Percentiles rank a stretch among this genome's conserved stretches.
These are phyloP conservation scores for Rhodofomes roseus DNA, from an alignment of 1,284 basidiomycete species.

Conservation along the genomic window DNA sequence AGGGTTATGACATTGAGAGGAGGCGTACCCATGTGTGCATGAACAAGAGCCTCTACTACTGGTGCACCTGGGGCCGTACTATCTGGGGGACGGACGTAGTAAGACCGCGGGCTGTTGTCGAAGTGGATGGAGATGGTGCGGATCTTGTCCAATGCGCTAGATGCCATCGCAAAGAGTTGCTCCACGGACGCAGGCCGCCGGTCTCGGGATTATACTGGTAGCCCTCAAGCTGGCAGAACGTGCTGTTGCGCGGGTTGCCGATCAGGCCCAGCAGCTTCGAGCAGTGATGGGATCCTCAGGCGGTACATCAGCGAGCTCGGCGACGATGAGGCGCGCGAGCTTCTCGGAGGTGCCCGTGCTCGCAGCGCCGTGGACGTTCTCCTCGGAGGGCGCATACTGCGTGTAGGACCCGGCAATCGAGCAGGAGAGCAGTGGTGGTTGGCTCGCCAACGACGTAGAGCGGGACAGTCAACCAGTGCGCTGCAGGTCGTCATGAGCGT, in stretches of 20 bases:
- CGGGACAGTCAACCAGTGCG: slow-evolving; percentile 48
- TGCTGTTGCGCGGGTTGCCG: slow-evolving; percentile 50
- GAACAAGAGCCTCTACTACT: neutral
- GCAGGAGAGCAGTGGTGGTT: slow-evolving; percentile 47
- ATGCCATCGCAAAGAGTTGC: neutral
- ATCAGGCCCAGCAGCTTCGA: slow-evolving; percentile 40
- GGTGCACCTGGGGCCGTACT: neutral
- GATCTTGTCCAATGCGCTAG: slow-evolving; percentile 2
- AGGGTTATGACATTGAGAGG: neutral
- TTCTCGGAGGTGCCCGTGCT: slow-evolving; percentile 61
- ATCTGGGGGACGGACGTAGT: neutral
- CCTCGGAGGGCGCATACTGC: slow-evolving; percentile 26
- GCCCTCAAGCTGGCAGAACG: slow-evolving; percentile 45
- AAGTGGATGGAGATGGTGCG: slow-evolving; percentile 2
- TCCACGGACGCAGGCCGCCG: slow-evolving; percentile 10
- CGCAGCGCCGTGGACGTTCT: slow-evolving; percentile 48
- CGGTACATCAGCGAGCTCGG: slow-evolving; percentile 29
- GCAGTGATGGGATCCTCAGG: slow-evolving; percentile 13
- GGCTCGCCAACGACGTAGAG: slow-evolving; percentile 75
- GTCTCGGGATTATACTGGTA: slow-evolving; percentile 21
- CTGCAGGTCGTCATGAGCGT: neutral
- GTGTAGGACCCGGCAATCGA: slow-evolving; percentile 25
- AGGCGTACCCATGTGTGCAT: neutral
- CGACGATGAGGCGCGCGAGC: slow-evolving; percentile 62
- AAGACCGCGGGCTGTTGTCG: neutral